Percentiles rank a stretch among this genome's conserved stretches.
phyloP scores from a whole-genome alignment of 2,329 filamentous ascomycete species.

The Cucurbitaria berberidis region DNA sequence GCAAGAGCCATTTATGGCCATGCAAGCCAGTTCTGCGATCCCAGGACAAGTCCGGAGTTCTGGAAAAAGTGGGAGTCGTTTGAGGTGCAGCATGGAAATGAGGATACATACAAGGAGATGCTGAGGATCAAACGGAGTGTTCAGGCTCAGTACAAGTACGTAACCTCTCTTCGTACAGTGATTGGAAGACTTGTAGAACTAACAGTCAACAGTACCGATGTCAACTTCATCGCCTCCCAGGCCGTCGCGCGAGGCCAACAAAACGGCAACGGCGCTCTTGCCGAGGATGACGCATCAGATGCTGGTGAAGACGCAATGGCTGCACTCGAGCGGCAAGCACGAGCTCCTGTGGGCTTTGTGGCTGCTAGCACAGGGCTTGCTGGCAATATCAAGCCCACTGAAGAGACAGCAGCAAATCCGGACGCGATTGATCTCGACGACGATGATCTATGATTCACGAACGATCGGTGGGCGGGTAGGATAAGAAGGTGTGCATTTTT shows the following conservation, averaged over 20 bases:
- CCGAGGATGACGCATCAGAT: conserved; percentile 55
- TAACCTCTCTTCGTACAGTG: conserved; percentile 9
- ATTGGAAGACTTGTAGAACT: conserved; percentile 28
- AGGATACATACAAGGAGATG: conserved; percentile 99
- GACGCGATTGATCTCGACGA: conserved; percentile 84
- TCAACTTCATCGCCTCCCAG: conserved; percentile 97
- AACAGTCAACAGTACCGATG: conserved; percentile 72
- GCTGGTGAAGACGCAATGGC: conserved; percentile 80
- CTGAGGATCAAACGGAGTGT: conserved; percentile 95
- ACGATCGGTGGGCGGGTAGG: conserved; percentile 5
- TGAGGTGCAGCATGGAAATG: conserved; percentile 97
- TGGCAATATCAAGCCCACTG: conserved; percentile 58
- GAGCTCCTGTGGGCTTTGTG: conserved; percentile 89
- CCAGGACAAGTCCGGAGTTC: conserved; percentile 84
- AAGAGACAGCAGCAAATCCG: conserved; percentile 68
- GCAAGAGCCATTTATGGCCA: conserved; percentile 96
- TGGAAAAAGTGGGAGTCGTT: conserved; percentile 98
- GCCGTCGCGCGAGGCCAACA: conserved; percentile 82
- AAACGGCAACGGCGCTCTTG: conserved; percentile 54
- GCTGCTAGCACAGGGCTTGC: conserved; percentile 78
- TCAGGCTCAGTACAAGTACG: conserved; percentile 91
- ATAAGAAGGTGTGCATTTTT: conserved; percentile 23
- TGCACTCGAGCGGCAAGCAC: conserved; percentile 83
- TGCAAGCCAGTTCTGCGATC: conserved; percentile 96
- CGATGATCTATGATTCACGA: conserved; percentile 45